Conservation (phyloP, 2,329 filamentous ascomycete genomes). For the Pseudopithomyces maydicus region DNA sequence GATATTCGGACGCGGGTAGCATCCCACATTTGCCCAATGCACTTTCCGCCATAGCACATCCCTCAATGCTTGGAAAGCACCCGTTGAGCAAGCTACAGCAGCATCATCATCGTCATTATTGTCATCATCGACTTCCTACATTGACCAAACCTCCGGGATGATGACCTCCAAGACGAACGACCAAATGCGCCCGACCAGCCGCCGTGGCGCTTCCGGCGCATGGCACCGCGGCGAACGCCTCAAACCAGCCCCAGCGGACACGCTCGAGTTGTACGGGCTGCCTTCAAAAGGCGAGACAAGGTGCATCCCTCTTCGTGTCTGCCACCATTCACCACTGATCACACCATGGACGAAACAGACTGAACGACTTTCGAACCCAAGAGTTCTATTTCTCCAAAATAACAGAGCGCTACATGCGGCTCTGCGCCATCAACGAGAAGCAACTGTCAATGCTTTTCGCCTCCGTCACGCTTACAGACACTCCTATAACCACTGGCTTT, state of each 20-base stretch:
- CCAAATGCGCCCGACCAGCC: slow-evolving; percentile 39
- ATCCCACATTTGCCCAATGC: neutral
- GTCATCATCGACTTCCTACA: slow-evolving; percentile 4
- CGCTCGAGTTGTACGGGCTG: slow-evolving; percentile 80
- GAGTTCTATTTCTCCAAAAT: slow-evolving; percentile 87
- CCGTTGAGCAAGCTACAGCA: neutral
- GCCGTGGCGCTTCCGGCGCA: slow-evolving; percentile 44
- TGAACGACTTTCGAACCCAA: slow-evolving; percentile 73
- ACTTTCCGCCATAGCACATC: slow-evolving; percentile 9
- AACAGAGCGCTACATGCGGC: slow-evolving; percentile 84
- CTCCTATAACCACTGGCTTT: slow-evolving; percentile 18
- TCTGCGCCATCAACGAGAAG: slow-evolving; percentile 77
- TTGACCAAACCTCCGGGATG: neutral
- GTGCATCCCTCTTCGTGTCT: slow-evolving; percentile 52
- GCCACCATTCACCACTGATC: neutral
- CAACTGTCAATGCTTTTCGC: slow-evolving; percentile 78
- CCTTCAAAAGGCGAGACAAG: slow-evolving; percentile 90
- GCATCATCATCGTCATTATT: too few relatives aligned
- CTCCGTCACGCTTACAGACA: slow-evolving; percentile 55
- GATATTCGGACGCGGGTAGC: neutral
- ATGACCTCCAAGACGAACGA: slow-evolving; percentile 38
- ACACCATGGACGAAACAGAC: slow-evolving; percentile 29
- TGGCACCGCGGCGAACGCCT: slow-evolving; percentile 51
- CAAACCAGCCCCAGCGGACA: slow-evolving; percentile 75
- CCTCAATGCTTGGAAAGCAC: slow-evolving; percentile 1